Conservation (phyloP, 2,329 filamentous ascomycete species). For the Colletotrichum musicola region DNA sequence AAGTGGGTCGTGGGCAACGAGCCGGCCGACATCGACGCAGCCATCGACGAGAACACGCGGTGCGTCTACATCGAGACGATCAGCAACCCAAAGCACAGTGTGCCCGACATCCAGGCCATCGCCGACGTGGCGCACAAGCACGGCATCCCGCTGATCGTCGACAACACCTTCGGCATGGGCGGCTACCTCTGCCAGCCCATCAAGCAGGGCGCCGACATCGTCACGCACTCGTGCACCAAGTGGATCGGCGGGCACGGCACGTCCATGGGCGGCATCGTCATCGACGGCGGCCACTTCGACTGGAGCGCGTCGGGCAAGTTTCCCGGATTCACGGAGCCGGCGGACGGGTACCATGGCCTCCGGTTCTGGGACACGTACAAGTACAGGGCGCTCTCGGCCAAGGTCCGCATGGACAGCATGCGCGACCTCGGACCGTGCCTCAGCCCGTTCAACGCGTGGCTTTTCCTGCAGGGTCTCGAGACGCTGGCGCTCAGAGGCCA, state of each 20-base stretch:
- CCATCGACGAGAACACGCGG: constrained; percentile 94
- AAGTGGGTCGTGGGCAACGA: constrained; percentile 89
- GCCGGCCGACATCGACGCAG: constrained; percentile 80
- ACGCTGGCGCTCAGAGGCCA: constrained; percentile 76
- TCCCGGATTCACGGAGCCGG: constrained; percentile 77
- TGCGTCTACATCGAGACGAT: constrained; percentile 92
- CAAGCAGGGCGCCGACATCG: constrained; percentile 77
- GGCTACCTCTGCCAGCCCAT: constrained; percentile 77
- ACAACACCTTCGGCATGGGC: constrained; percentile 80
- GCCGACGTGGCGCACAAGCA: constrained; percentile 67
- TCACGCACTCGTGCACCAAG: constrained; percentile 79
- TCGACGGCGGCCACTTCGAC: constrained; percentile 79
- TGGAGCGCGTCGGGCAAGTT: constrained; percentile 78
- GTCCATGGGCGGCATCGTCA: constrained; percentile 75
- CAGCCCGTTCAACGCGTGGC: constrained; percentile 80
- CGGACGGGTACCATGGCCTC: constrained; percentile 77
- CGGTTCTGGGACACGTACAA: constrained; percentile 80
- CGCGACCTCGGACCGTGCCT: constrained; percentile 76
- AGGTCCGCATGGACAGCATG: constrained; percentile 77
- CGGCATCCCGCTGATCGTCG: constrained; percentile 58
- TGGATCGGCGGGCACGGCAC: constrained; percentile 82
- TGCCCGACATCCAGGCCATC: constrained; percentile 77
- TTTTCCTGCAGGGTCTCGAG: constrained; percentile 77
- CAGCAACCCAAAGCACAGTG: constrained; percentile 91
- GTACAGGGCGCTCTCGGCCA: constrained; percentile 73